Base-by-base conservation (phyloP, 2,329 filamentous ascomycete genomes). In the Hyphodiscus sp. region DNA sequence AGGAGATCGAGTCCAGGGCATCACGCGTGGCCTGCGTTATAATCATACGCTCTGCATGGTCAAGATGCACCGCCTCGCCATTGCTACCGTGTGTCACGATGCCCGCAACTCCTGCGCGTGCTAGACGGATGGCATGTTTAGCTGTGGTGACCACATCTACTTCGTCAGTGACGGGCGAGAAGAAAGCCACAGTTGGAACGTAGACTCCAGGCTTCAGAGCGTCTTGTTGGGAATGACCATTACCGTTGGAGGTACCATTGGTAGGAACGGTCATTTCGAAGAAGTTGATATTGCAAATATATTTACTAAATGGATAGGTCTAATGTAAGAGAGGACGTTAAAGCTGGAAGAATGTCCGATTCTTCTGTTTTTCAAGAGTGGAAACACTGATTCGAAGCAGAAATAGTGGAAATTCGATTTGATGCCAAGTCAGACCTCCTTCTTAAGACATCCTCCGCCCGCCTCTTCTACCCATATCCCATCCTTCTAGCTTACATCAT, bases 131-230 rank as follows among this genome's bases (percentile, higher is more conserved):
- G 41, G 78, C 79, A 23, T 60, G 54, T 44, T 52, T 52, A 26
- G 16, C 29, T 16, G 44, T 50, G 42, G 54, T 48, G 16, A 42
- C 13, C 16, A 47, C 9, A 38, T 59, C 57, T 6, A 59, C 33
- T 13, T 46, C 51, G 49, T 59, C 53, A 4, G 52, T 51, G 10
- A 65, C 45, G 16, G 46, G 49, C 13, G 53, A n/a, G 41, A 59
- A 58, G 64, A 79, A 78, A 55, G 76, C 73, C 43, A 77, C 72
- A 10, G 76, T 78, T 30, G 76, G 76, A 46, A 76, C 74, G 62
- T 78, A 79, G 56, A 78, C 66, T 47, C 74, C 76, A 11, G 48
- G 55, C 15, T 56, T 55, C 8, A 59, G 59, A 10, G 59, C 54
- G 19, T 59, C 58, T 38, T n/a, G 29, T 26, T 23, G 13, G 5